A percentile compares a stretch with the other conserved stretches of the same genome.
Evolutionary conservation across 2,329 filamentous ascomycete species (phyloP).

Genomic region (Myriosclerotinia duriaeana): DNA sequence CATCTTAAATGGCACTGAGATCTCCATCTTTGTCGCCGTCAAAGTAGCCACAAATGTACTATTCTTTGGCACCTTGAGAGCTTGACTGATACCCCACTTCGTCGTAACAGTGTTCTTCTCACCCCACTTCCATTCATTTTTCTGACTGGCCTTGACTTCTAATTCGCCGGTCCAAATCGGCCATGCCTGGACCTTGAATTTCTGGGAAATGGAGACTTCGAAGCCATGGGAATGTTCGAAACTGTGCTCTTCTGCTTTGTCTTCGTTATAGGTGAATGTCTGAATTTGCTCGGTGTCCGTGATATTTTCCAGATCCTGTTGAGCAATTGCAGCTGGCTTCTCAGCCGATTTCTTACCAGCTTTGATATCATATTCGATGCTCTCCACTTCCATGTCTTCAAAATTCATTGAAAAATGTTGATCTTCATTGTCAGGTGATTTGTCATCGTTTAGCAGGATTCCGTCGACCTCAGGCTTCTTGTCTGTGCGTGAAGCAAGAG

Average conservation of each 20-base stretch:
- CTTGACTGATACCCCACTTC: constrained; percentile 15
- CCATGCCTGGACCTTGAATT: not conserved
- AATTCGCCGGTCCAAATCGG: not conserved
- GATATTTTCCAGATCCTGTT: not conserved
- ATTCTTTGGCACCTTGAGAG: constrained; percentile 7
- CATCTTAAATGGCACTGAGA: constrained; percentile 2
- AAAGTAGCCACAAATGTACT: constrained; percentile 10
- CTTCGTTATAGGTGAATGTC: constrained; percentile 12
- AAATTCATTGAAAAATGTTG: constrained; percentile 3
- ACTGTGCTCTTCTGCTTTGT: constrained; percentile 5
- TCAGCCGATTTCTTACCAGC: not conserved
- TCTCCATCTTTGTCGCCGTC: not conserved
- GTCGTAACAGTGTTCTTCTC: constrained; percentile 9
- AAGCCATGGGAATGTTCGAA: constrained; percentile 2
- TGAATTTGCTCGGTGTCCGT: constrained; percentile 8
- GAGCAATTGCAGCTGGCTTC: constrained; percentile 4
- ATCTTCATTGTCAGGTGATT: not conserved
- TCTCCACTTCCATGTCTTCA: not conserved
- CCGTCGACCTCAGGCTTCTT: not conserved
- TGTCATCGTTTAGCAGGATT: not conserved
- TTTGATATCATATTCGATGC: constrained; percentile 7
- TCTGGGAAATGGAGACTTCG: constrained; percentile 4
- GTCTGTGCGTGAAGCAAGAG: not conserved
- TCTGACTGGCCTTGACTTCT: not conserved
- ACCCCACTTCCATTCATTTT: constrained; percentile 7